These are phyloP conservation scores for Candida insectorum DNA, from an alignment of 805 yeast species.

Conservation along the genomic window DNA sequence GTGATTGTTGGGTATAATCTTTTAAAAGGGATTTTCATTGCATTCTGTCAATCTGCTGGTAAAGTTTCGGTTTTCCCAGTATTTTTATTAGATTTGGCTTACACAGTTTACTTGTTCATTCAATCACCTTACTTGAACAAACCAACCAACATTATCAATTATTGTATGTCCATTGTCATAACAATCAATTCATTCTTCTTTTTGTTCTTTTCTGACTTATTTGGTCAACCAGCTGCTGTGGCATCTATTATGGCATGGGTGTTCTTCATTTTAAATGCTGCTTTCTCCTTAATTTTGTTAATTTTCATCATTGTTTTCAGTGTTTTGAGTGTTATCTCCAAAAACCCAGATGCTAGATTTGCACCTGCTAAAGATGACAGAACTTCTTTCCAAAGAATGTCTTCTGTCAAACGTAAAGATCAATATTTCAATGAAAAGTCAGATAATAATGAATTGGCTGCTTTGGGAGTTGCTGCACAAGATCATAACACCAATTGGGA, in stretches of 20 bases:
- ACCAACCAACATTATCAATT: conserved; percentile 75
- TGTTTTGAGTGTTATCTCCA: conserved; percentile 60
- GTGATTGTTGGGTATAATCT: conserved; percentile 60
- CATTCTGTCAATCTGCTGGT: conserved; percentile 77
- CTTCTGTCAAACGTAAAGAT: conserved; percentile 24
- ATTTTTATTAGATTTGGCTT: conserved; percentile 72
- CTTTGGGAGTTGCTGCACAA: conserved; percentile 78
- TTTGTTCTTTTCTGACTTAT: conserved; percentile 79
- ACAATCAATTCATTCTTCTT: conserved; percentile 81
- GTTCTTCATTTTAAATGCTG: conserved; percentile 85
- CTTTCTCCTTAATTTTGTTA: conserved; percentile 73
- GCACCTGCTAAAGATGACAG: conserved; percentile 91
- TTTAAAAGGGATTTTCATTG: conserved; percentile 68
- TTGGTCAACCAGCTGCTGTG: conserved; percentile 76
- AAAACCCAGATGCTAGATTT: conserved; percentile 85
- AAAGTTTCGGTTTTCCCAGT: conserved; percentile 75
- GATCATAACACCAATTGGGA: conserved; percentile 79
- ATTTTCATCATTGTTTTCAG: conserved; percentile 67
- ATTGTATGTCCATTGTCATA: conserved; percentile 66
- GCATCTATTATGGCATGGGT: conserved; percentile 89
- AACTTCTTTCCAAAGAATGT: conserved; percentile 72
- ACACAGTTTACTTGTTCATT: conserved; percentile 59
- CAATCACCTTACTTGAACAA: conserved; percentile 76
- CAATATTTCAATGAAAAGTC: conserved; percentile 19
- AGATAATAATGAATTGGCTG: conserved; percentile 52